Percentiles rank a stretch among this genome's conserved stretches.
Evolutionary conservation across 2,329 filamentous ascomycete species (phyloP).

Genomic region (Aplosporella prunicola): DNA sequence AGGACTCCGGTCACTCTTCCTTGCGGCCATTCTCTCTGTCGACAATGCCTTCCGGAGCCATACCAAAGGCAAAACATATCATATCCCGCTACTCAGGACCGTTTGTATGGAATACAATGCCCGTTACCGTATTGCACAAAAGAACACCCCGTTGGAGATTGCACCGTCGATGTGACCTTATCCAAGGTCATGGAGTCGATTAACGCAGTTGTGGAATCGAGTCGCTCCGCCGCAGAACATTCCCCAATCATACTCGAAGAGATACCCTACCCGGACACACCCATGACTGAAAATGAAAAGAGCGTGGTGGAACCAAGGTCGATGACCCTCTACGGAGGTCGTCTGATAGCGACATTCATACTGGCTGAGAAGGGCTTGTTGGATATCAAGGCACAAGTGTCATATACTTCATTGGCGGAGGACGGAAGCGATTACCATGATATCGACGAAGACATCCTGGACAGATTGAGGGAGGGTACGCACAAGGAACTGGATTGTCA

Average conservation of each 20-base stretch:
- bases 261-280: slow-evolving; percentile 22
- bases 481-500: slow-evolving; percentile 75
- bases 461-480: slow-evolving; percentile 50
- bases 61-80: slow-evolving; percentile 61
- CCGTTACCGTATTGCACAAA: slow-evolving; percentile 56
- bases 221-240: slow-evolving; percentile 23
- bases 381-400: slow-evolving; percentile 46
- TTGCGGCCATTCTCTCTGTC: slow-evolving; percentile 72
- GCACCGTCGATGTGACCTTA: slow-evolving; percentile 65
- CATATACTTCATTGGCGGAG: slow-evolving; percentile 35
- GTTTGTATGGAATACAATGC: slow-evolving; percentile 64
- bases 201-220: slow-evolving; percentile 41
- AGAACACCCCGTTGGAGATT: slow-evolving; percentile 71
- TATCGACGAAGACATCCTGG: slow-evolving; percentile 44
- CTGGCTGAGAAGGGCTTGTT: slow-evolving; percentile 55
- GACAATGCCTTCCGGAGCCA: slow-evolving; percentile 59
- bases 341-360: slow-evolving; percentile 56
- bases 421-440: slow-evolving; percentile 28
- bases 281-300: slow-evolving; percentile 31
- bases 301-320: slow-evolving; percentile 23
- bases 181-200: slow-evolving; percentile 57
- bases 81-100: slow-evolving; percentile 60
- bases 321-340: slow-evolving; percentile 46
- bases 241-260: slow-evolving; percentile 35
- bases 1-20: slow-evolving; percentile 64